Conservation (phyloP, 768 basidiomycete genomes). For the Cystoderma amianthinum region DNA sequence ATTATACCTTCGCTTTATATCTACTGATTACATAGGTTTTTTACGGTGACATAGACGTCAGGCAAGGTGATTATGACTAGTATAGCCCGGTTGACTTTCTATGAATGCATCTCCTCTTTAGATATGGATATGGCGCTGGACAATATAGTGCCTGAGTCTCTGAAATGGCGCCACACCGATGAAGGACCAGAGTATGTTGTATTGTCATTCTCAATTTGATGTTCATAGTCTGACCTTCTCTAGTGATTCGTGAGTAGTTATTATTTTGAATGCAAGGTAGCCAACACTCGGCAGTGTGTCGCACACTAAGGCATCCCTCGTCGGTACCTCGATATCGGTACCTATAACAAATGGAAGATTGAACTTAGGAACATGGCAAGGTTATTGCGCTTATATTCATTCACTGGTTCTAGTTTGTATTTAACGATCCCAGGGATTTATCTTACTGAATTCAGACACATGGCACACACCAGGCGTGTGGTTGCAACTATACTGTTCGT, state of each 20-base stretch:
- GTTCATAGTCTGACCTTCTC: slow-evolving; percentile 5
- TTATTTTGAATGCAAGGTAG: background rate
- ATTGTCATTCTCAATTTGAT: slow-evolving; percentile 1
- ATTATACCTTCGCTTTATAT: too few relatives aligned
- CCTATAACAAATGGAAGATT: slow-evolving; percentile 77
- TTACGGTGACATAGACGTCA: slow-evolving; percentile 17
- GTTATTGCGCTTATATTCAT: slow-evolving; percentile 25
- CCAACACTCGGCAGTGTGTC: slow-evolving; percentile 56
- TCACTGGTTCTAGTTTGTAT: background rate
- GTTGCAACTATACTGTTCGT: slow-evolving; percentile 77
- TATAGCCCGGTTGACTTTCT: background rate
- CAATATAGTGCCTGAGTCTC: slow-evolving; percentile 75
- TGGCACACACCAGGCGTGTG: slow-evolving; percentile 56
- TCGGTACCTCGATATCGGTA: slow-evolving; percentile 76
- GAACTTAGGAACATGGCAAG: slow-evolving; percentile 93
- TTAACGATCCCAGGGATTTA: slow-evolving; percentile 61
- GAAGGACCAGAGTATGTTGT: slow-evolving; percentile 83
- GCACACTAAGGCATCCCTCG: slow-evolving; percentile 83
- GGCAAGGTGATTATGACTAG: slow-evolving; percentile 10
- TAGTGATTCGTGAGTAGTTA: slow-evolving; percentile 66
- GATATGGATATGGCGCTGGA: slow-evolving; percentile 97
- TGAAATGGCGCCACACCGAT: slow-evolving; percentile 82
- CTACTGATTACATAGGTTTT: too few relatives aligned
- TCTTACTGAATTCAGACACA: slow-evolving; percentile 76
- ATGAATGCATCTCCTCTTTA: slow-evolving; percentile 14